These are phyloP conservation scores for Cydonia oblonga DNA, from an alignment of 331 rosid species.

Conservation along the genomic window DNA sequence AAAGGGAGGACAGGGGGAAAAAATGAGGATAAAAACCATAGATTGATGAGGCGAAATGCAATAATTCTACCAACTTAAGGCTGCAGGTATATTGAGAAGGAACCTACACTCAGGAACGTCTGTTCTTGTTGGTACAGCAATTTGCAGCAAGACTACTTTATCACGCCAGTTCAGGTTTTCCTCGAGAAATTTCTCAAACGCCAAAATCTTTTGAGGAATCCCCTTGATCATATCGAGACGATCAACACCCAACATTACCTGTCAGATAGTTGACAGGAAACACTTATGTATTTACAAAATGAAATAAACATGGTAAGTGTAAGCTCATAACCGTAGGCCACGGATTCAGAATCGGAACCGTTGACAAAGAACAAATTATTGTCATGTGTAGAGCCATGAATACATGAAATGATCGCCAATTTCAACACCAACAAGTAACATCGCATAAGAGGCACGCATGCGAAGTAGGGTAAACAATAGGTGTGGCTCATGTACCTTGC, in stretches of 20 bases:
- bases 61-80: not conserved
- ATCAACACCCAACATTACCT: constrained; percentile 95
- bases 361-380: not conserved
- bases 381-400: not conserved
- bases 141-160: constrained; percentile 88
- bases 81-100: constrained; percentile 15
- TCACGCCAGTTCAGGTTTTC: constrained; percentile 86
- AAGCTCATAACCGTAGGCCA: not conserved
- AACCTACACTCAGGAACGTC: constrained; percentile 81
- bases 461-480: not conserved
- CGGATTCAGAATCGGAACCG: not conserved
- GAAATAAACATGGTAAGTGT: constrained; percentile 4
- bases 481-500: not conserved
- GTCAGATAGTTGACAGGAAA: constrained; percentile 25
- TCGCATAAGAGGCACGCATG: not conserved
- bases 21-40: not conserved
- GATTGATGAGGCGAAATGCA: not conserved
- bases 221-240: constrained; percentile 99
- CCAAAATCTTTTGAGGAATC: constrained; percentile 87
- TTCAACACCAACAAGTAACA: not conserved
- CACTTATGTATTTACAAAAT: constrained; percentile 14
- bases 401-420: not conserved
- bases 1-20: not conserved
- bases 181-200: constrained; percentile 89
- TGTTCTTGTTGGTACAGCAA: constrained; percentile 94